Evolutionary conservation across 2,329 filamentous ascomycete species (phyloP), one percentile per base, ranked within the genome.

Genomic region (Drechslera avenae): DNA sequence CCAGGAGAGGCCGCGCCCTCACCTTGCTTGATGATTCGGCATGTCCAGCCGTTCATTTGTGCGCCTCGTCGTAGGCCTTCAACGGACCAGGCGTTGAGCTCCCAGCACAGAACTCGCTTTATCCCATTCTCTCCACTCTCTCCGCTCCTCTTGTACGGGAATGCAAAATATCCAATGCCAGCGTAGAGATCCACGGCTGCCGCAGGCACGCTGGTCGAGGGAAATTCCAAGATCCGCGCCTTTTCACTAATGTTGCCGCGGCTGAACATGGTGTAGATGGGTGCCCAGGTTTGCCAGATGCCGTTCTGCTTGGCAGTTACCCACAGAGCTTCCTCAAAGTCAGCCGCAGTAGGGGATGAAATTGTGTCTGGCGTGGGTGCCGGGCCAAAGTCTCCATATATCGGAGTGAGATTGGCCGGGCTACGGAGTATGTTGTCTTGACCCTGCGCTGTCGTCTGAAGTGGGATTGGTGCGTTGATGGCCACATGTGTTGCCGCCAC

Each of bases 151-250:
- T 86, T 82, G 73, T 96, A 97, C 26, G 85, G 89, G 67, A 97
- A 96, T 3, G 88, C 84, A 74, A 97, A 97, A 74, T 97, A 97
- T 4, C 93, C 93, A 58, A 97, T 96, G 0, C 93, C 93, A 0
- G 89, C 90, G 75, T 96, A 97, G 52, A 97, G 76, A 72, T 97
- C 93, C 0, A 95, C 83, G 1, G 74, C 76, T 53, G 62, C 23
- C 42, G 60, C 60, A 1, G 47, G 39, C 60, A 19, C 23, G 13
- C 46, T 42, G 1, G 77, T 64, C 6, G 67, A 66, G 6, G 75
- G 70, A 1, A 81, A 59, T 0, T 69, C 70, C 4, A 96, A 73
- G 1, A 97, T 74, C 10, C 93, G 80, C 0, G 88, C 86, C 71
- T 97, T 97, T 74, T 97, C 93, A 42, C 86, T 88, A 52, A 97